Base-by-base conservation (phyloP, 495 filamentous ascomycete species). In the Penicillium turbatum region DNA sequence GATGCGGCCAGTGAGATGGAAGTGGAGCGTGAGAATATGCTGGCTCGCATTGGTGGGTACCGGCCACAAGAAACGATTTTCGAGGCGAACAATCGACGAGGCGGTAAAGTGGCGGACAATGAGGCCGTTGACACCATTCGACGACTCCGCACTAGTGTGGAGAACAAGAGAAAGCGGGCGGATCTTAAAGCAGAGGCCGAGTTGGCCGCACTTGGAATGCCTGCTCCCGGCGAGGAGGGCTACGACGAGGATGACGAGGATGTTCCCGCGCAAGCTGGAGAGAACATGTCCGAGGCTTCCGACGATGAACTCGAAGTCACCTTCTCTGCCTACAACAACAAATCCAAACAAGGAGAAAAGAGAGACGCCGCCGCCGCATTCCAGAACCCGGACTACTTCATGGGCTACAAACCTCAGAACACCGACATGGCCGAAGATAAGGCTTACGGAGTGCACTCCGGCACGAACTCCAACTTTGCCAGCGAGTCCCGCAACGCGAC, bases 21-120 rank as follows among this genome's bases (percentile, higher is more conserved):
- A 60, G 75, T 79, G 21, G 86, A 87, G 55, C 81, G 92, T 6
- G 84, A 89, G 34, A 83, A 84, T 48, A 92, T 99, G 85, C 77
- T 99, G 3, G 86, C 86, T 35, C 82, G 84, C 26, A 86, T 99
- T 42, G 88, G 88, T 58, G 84, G 83, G 2, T 97, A 92, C 72
- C 80, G 90, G 60, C 93, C 93, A 1, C 78, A 84, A 44, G 95
- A 99, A 63, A 96, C 93, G 0, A 85, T 99, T 19, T 97, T 99
- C 62, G 93, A 99, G 66, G 84, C 95, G 55, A 87, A 90, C 3
- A 84, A 86, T 51, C 77, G 82, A 52, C 82, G 86, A 13, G 80
- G 78, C 53, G 78, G 79, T 21, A 77, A 79, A 40, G 79, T 73
- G 26, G 68, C 63, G 30, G 64, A 60, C 39, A 73, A 76, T 51